These are phyloP conservation scores for Globisporangium nunn DNA, from an alignment of 352 stramenopile species.

Conservation along the genomic window DNA sequence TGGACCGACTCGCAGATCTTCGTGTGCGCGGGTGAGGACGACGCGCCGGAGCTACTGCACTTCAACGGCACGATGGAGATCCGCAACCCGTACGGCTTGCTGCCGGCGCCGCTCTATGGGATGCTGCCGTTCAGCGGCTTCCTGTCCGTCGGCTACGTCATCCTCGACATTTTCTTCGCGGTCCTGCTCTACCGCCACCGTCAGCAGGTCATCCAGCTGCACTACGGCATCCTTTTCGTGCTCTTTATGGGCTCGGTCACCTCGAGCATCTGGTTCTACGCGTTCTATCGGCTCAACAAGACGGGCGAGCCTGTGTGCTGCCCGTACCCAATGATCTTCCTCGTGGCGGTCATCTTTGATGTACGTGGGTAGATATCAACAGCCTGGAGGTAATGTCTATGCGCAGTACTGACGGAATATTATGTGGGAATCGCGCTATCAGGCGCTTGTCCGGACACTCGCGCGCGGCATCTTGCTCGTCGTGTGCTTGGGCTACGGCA, in stretches of 20 bases:
- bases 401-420: neutral
- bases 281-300: constrained; percentile 86
- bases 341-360: constrained; percentile 78
- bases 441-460: constrained; percentile 79
- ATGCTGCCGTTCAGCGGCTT: constrained; percentile 82
- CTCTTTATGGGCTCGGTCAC: constrained; percentile 66
- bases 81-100: constrained; percentile 71
- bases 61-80: constrained; percentile 73
- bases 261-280: constrained; percentile 67
- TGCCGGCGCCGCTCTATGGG: constrained; percentile 77
- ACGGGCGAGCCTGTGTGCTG: constrained; percentile 86
- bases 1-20: constrained; percentile 82
- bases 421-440: constrained; percentile 18
- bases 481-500: constrained; percentile 89
- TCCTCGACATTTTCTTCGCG: constrained; percentile 75
- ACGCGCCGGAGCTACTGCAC: constrained; percentile 34
- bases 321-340: constrained; percentile 80
- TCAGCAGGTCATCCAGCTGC: constrained; percentile 64
- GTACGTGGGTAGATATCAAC: constrained; percentile 23
- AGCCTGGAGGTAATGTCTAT: neutral
- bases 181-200: constrained; percentile 65
- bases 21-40: constrained; percentile 52
- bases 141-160: constrained; percentile 62
- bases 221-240: constrained; percentile 80
- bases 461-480: constrained; percentile 79